Evolutionary conservation across 1,284 basidiomycete genomes (phyloP), one percentile per base, ranked within the genome.

Genomic region (Pseudozyma sp.): DNA sequence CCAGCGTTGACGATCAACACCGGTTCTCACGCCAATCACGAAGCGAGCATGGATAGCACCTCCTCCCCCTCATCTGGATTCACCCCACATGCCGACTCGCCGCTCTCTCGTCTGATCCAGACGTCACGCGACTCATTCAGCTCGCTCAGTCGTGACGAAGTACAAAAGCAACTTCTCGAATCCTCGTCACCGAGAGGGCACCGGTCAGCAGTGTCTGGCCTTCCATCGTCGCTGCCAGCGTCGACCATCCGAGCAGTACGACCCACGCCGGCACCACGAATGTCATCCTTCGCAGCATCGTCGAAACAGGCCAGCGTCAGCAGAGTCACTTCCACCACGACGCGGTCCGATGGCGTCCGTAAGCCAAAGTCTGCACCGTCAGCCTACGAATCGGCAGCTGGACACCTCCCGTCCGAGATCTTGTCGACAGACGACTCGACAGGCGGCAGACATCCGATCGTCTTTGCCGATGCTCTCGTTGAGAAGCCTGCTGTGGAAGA

Each of bases 51-150:
- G 7, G 67, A 59, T 9, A 60, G 49, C 44, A 33, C 61, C 5
- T 16, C 39, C 4, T 69, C 63, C 0, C 45, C 68, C 5, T 49
- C 53, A 5, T 71, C 68, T 8, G 24, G 19, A 1, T 46, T 73
- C 39, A 73, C 65, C 34, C 70, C 70, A 5, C 60, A 73, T 13
- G 54, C 29, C 47, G 44, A 68, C 9, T 73, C 70, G 10, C 70
- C 70, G 14, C 52, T 73, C 1, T 60, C 65, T 0, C 44, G 63
- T 7, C 29, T 73, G 19, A 73, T 73, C n/a, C 70, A 68, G 19
- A 61, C 60, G 1, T 73, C 70, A 10, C 33, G 70, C 37, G 65
- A 69, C 13, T 60, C 56, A 14, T 59, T 69, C 49, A 59, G 67
- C 54, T 63, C 55, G 24, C 44, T 60, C 33, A 55, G 31, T 34